These are phyloP conservation scores for Melampsora medusae DNA, from an alignment of 1,284 basidiomycete species.

Conservation along the genomic window DNA sequence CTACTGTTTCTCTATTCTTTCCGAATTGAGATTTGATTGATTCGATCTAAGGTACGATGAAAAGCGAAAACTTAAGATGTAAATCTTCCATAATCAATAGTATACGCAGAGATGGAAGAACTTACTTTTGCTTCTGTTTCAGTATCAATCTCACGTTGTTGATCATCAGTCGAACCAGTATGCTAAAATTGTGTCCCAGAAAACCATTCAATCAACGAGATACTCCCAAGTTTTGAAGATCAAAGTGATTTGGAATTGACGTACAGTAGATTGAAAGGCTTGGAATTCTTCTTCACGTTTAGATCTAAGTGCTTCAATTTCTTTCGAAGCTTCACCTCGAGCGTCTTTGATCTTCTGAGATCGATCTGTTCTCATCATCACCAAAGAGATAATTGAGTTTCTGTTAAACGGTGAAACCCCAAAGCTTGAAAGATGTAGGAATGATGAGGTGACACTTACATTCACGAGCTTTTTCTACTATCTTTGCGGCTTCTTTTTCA, in stretches of 20 bases:
- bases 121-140: slow-evolving; percentile 9
- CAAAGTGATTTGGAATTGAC: neutral
- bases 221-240: neutral
- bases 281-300: slow-evolving; percentile 42
- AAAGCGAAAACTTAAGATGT: too few species aligned
- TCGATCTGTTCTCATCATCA: slow-evolving; percentile 20
- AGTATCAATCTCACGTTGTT: slow-evolving; percentile 26
- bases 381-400: neutral
- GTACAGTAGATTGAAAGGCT: slow-evolving; percentile 13
- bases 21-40: slow-evolving; percentile 32
- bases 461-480: slow-evolving; percentile 41
- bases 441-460: slow-evolving; percentile 8
- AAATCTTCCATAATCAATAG: too few species aligned
- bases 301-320: slow-evolving; percentile 33
- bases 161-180: slow-evolving; percentile 31
- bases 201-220: neutral
- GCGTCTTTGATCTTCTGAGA: slow-evolving; percentile 42
- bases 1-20: slow-evolving; percentile 26
- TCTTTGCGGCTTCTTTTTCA: slow-evolving; percentile 35
- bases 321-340: slow-evolving; percentile 38
- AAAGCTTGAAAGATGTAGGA: neutral
- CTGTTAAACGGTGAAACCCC: neutral
- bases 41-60: slow-evolving; percentile 42
- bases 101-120: neutral
- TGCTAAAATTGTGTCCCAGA: neutral